A percentile compares a stretch with the other conserved stretches of the same genome.
These are phyloP conservation scores for Candida morakotiae DNA, from an alignment of 805 yeast genomes.

Conservation along the genomic window DNA sequence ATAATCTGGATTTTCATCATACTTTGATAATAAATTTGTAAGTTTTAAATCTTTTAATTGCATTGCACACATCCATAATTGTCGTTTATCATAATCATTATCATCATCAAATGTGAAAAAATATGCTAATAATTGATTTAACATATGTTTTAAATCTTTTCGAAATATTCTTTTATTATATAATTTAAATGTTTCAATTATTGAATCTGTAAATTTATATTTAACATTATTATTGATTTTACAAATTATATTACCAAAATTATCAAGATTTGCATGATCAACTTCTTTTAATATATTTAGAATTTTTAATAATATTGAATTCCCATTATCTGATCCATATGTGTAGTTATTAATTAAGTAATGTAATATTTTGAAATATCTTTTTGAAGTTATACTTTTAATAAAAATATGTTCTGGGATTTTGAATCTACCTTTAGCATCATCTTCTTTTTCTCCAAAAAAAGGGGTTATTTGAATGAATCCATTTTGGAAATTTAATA, in stretches of 20 bases:
- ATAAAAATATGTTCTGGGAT: not conserved
- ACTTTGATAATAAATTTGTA: conserved; percentile 5
- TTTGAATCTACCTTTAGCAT: not conserved
- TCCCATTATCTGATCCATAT: not conserved
- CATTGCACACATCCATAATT: conserved; percentile 8
- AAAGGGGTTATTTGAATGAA: not conserved
- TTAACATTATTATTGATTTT: not conserved
- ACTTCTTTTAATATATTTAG: not conserved
- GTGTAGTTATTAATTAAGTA: not conserved
- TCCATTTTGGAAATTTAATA: not conserved
- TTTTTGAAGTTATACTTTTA: not conserved
- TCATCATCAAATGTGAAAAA: conserved; percentile 1
- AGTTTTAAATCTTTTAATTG: conserved; percentile 6
- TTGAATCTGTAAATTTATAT: conserved; percentile 1
- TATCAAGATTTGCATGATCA: not conserved
- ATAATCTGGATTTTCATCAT: conserved; percentile 7
- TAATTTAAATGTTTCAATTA: conserved; percentile 6
- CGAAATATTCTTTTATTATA: conserved; percentile 4
- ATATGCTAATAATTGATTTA: conserved; percentile 2
- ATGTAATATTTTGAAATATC: not conserved
- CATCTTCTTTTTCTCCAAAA: not conserved
- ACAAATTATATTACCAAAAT: not conserved
- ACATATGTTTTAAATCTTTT: conserved; percentile 3
- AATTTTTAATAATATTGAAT: not conserved
- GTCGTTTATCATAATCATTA: not conserved